Conservation (phyloP, 2,329 filamentous ascomycete genomes). For the Rhynchosporium secalis region DNA sequence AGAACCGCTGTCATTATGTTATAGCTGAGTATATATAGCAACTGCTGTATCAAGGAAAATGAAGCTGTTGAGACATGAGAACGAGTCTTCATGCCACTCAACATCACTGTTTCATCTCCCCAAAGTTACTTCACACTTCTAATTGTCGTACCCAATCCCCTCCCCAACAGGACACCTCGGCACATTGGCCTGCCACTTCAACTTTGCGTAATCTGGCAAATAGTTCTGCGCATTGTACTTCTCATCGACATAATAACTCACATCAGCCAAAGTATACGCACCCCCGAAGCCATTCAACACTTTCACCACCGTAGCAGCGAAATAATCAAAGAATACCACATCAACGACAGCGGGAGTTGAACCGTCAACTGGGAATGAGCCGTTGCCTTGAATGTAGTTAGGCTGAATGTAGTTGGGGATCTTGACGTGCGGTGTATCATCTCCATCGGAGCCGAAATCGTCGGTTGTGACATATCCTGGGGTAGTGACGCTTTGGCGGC, state of each 20-base stretch:
- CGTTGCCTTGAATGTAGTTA: conserved; percentile 74
- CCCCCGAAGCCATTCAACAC: conserved; percentile 58
- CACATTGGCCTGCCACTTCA: conserved; percentile 34
- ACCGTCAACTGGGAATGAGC: conserved; percentile 55
- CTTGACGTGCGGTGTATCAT: conserved; percentile 79
- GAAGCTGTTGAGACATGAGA: too few species aligned
- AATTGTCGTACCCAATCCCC: conserved; percentile 28
- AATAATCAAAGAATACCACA: conserved; percentile 86
- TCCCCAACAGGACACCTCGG: conserved; percentile 36
- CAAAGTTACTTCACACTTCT: background rate
- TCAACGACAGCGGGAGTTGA: conserved; percentile 71
- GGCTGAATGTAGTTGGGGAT: conserved; percentile 76
- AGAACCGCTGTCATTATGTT: too few species aligned
- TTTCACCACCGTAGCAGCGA: conserved; percentile 74
- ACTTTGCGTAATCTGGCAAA: conserved; percentile 40
- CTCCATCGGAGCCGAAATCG: conserved; percentile 78
- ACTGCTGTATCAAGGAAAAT: too few species aligned
- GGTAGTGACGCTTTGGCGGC: conserved; percentile 39
- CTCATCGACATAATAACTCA: conserved; percentile 37
- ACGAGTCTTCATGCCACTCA: background rate
- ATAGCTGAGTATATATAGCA: too few species aligned
- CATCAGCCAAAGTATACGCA: conserved; percentile 36
- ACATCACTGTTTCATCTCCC: background rate
- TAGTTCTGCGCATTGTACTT: conserved; percentile 39
- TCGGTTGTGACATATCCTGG: conserved; percentile 87